phyloP scores from a whole-genome alignment of 345 rosid genomes.

The Brassica juncea region DNA sequence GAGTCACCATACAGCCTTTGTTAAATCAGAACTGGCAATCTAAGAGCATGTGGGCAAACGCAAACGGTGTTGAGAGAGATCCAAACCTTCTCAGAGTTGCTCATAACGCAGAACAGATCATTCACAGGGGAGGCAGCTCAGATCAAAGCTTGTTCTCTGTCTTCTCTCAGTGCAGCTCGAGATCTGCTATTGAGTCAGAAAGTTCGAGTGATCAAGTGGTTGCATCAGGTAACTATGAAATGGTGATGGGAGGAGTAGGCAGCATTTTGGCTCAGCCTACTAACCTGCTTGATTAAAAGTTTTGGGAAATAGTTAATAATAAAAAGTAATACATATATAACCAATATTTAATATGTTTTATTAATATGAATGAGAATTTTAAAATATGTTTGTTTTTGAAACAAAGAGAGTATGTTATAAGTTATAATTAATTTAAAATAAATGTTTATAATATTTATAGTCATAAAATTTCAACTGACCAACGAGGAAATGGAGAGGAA shows the following conservation, averaged over 20 bases:
- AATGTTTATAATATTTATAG: not conserved
- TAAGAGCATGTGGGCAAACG: slow-evolving; percentile 61
- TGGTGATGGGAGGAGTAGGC: slow-evolving; percentile 54
- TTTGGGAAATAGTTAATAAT: too few relatives aligned
- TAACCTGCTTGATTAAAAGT: slow-evolving; percentile 52
- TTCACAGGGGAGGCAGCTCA: slow-evolving; percentile 46
- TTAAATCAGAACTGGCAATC: slow-evolving; percentile 74
- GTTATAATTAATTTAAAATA: not conserved
- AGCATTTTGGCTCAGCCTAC: slow-evolving; percentile 51
- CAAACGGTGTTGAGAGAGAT: slow-evolving; percentile 58
- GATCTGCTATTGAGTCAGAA: slow-evolving; percentile 35
- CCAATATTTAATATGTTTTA: too few relatives aligned
- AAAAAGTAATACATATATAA: too few relatives aligned
- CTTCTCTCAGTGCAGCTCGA: slow-evolving; percentile 57
- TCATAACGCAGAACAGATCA: slow-evolving; percentile 46
- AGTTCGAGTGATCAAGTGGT: slow-evolving; percentile 52
- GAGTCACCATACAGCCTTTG: slow-evolving; percentile 50
- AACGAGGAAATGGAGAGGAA: slow-evolving; percentile 16
- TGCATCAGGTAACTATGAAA: slow-evolving; percentile 62
- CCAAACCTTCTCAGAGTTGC: slow-evolving; percentile 57
- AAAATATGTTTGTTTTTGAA: too few relatives aligned
- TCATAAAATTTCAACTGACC: not conserved
- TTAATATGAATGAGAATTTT: too few relatives aligned
- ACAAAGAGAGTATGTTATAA: too few relatives aligned
- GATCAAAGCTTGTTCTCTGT: slow-evolving; percentile 84